Evolutionary conservation across 306 rosid species (phyloP).

Genomic region (Cercis canadensis): DNA sequence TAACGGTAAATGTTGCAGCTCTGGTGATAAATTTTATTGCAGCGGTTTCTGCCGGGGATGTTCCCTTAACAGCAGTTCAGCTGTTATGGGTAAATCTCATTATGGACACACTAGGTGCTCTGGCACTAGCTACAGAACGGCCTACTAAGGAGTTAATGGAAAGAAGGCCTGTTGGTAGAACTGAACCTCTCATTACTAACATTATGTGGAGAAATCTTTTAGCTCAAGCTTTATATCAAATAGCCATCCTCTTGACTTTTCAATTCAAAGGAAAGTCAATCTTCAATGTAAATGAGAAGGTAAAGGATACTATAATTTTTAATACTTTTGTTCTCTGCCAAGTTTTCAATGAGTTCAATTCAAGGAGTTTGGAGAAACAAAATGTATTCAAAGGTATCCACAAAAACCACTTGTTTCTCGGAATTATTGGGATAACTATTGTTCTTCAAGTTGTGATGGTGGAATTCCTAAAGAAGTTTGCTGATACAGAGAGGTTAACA

Average conservation of each 20-base stretch:
- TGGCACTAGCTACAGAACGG: constrained; percentile 86
- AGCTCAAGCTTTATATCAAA: constrained; percentile 76
- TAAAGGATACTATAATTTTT: constrained; percentile 80
- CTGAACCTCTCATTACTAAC: constrained; percentile 78
- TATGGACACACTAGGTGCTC: constrained; percentile 90
- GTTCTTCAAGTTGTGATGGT: constrained; percentile 86
- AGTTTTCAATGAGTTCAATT: constrained; percentile 86
- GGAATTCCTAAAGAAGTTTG: constrained; percentile 83
- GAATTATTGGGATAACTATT: constrained; percentile 73
- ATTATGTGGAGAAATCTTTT: constrained; percentile 93
- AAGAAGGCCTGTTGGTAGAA: constrained; percentile 77
- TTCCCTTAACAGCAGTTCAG: constrained; percentile 87
- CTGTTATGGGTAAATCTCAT: constrained; percentile 89
- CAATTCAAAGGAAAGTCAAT: constrained; percentile 75
- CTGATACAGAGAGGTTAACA: constrained; percentile 69
- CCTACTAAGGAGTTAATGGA: constrained; percentile 84
- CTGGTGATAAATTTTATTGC: constrained; percentile 86
- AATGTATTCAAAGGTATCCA: constrained; percentile 78
- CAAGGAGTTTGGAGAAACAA: constrained; percentile 79
- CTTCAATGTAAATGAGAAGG: constrained; percentile 54
- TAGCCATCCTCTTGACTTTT: constrained; percentile 62
- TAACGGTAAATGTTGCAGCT: constrained; percentile 91
- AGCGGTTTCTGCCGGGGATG: constrained; percentile 87
- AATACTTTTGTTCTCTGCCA: constrained; percentile 87
- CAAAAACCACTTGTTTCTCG: constrained; percentile 66